These are phyloP conservation scores for Chalara sp. DNA, from an alignment of 2,329 filamentous ascomycete species.

Conservation along the genomic window DNA sequence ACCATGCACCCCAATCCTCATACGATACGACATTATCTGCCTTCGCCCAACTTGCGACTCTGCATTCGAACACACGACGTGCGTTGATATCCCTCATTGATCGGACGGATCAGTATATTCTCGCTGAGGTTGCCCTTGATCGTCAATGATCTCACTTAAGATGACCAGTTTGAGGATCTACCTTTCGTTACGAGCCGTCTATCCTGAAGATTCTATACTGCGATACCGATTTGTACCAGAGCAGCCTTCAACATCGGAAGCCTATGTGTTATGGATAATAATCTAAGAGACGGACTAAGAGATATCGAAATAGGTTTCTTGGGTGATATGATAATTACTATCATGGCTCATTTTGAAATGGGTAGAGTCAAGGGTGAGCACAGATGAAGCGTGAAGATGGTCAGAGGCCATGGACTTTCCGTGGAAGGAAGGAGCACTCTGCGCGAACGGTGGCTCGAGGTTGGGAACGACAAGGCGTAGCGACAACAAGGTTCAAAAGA, in stretches of 20 bases:
- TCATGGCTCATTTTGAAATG: slow-evolving; percentile 56
- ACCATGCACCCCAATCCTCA: slow-evolving; percentile 17
- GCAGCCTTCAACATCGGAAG: slow-evolving; percentile 21
- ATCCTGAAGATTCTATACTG: slow-evolving; percentile 19
- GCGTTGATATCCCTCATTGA: slow-evolving; percentile 35
- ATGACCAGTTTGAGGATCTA: slow-evolving; percentile 8
- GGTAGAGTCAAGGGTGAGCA: slow-evolving; percentile 39
- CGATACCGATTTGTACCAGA: slow-evolving; percentile 18
- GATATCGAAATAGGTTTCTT: slow-evolving; percentile 45
- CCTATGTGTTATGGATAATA: slow-evolving; percentile 44
- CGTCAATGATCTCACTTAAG: slow-evolving; percentile 5
- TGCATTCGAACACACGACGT: slow-evolving; percentile 38
- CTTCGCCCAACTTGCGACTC: slow-evolving; percentile 40
- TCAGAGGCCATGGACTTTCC: slow-evolving; percentile 5
- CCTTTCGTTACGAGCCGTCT: slow-evolving; percentile 14
- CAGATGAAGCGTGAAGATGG: slow-evolving; percentile 6
- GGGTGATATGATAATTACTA: slow-evolving; percentile 45
- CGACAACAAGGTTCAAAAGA: background rate
- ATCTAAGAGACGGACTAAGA: slow-evolving; percentile 43
- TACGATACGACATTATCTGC: slow-evolving; percentile 36
- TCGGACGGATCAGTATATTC: slow-evolving; percentile 19
- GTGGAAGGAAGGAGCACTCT: slow-evolving; percentile 5
- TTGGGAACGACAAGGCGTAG: slow-evolving; percentile 10
- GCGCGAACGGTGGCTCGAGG: slow-evolving; percentile 18
- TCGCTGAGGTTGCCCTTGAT: slow-evolving; percentile 32